phyloP scores from a whole-genome alignment of 1,284 basidiomycete genomes.

The Lentinula novae-zelandiae region DNA sequence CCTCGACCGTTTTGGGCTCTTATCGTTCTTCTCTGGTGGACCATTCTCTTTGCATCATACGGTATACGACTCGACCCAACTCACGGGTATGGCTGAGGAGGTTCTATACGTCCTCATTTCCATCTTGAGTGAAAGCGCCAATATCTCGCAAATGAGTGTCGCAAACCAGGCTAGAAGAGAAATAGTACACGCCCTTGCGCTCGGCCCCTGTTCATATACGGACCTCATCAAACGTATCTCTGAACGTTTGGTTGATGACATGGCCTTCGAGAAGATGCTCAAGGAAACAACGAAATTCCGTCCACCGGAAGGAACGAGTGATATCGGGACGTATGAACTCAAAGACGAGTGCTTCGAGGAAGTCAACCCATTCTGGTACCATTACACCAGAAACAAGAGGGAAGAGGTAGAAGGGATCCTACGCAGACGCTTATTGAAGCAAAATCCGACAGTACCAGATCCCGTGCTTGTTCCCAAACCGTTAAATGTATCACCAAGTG shows the following conservation, averaged over 20 bases:
- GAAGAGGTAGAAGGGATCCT: constrained; percentile 90
- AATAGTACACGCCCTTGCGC: constrained; percentile 88
- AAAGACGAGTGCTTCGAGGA: constrained; percentile 82
- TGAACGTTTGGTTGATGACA: constrained; percentile 86
- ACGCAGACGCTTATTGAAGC: constrained; percentile 66
- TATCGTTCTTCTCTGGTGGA: constrained; percentile 72
- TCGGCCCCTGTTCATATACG: constrained; percentile 87
- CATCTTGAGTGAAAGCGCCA: constrained; percentile 81
- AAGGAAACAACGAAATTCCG: constrained; percentile 81
- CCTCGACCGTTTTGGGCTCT: constrained; percentile 86
- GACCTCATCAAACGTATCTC: constrained; percentile 91
- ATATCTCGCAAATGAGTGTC: constrained; percentile 69
- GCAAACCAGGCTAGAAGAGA: constrained; percentile 74
- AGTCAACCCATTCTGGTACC: constrained; percentile 95
- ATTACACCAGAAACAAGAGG: constrained; percentile 93
- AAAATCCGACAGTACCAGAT: constrained; percentile 49
- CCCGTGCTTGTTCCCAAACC: constrained; percentile 75
- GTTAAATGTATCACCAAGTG: constrained; percentile 52
- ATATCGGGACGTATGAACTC: constrained; percentile 86
- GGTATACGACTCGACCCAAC: constrained; percentile 68
- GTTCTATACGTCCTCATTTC: constrained; percentile 86
- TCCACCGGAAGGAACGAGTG: constrained; percentile 73
- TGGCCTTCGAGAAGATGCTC: constrained; percentile 81
- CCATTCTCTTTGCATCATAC: constrained; percentile 41
- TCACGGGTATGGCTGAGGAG: constrained; percentile 90